phyloP scores from a whole-genome alignment of 2,329 filamentous ascomycete species.

The Epichloe amarillans region DNA sequence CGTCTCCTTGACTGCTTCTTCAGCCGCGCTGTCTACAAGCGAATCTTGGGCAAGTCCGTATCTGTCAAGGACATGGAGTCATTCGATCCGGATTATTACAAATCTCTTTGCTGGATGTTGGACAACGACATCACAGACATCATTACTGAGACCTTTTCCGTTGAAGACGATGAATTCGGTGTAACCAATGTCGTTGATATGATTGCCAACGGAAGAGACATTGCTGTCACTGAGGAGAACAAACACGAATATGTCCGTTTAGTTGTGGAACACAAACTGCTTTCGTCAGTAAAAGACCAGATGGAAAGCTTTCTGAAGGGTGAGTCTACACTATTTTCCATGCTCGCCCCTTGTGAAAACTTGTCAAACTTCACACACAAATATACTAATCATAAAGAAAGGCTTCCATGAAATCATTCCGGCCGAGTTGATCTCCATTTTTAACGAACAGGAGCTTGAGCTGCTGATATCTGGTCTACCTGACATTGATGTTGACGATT shows the following conservation, averaged over 20 bases:
- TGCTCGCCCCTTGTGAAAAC: background rate
- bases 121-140: slow-evolving; percentile 98
- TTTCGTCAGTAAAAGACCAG: slow-evolving; percentile 86
- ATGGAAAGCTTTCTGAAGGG: slow-evolving; percentile 84
- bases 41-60: slow-evolving; percentile 85
- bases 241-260: slow-evolving; percentile 95
- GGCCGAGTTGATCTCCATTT: slow-evolving; percentile 85
- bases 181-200: slow-evolving; percentile 80
- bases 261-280: slow-evolving; percentile 86
- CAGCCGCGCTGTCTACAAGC: slow-evolving; percentile 96
- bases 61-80: slow-evolving; percentile 99
- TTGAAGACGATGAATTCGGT: slow-evolving; percentile 89
- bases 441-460: slow-evolving; percentile 96
- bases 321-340: slow-evolving; percentile 22
- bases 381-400: slow-evolving; percentile 15
- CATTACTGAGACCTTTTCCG: slow-evolving; percentile 89
- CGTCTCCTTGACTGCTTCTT: slow-evolving; percentile 97
- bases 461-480: slow-evolving; percentile 91
- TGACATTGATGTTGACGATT: slow-evolving; percentile 96
- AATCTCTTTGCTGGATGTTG: slow-evolving; percentile 95
- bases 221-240: slow-evolving; percentile 92
- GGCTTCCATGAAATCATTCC: slow-evolving; percentile 98
- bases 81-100: slow-evolving; percentile 96
- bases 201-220: slow-evolving; percentile 74
- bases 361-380: background rate